Conservation (phyloP, 1,284 basidiomycete genomes). For the Omphalotus olearius region DNA sequence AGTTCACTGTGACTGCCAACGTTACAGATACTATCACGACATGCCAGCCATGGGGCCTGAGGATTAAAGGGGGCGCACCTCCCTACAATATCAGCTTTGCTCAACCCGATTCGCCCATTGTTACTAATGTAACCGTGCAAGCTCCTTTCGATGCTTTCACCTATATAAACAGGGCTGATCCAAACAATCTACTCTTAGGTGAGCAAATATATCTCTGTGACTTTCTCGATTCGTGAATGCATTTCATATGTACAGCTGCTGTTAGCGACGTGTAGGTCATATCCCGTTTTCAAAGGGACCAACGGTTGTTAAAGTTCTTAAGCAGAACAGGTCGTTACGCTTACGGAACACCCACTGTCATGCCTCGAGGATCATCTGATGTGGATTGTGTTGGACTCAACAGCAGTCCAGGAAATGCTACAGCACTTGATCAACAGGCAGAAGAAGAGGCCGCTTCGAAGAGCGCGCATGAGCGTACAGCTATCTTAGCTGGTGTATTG, state of each 20-base stretch:
- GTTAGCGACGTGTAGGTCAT: constrained; percentile 36
- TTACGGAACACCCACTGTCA: constrained; percentile 26
- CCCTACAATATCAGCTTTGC: constrained; percentile 45
- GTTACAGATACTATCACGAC: constrained; percentile 34
- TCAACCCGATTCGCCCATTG: constrained; percentile 31
- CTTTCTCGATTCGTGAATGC: neutral
- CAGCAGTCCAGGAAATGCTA: constrained; percentile 20
- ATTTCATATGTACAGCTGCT: constrained; percentile 25
- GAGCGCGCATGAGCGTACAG: constrained; percentile 14
- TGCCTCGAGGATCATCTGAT: constrained; percentile 21
- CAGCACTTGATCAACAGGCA: constrained; percentile 15
- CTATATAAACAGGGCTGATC: constrained; percentile 43
- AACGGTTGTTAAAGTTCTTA: neutral
- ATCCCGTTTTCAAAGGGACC: neutral
- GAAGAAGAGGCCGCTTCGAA: neutral
- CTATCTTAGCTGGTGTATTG: constrained; percentile 25
- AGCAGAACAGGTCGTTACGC: constrained; percentile 30
- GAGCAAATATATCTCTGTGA: constrained; percentile 17
- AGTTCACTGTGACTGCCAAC: constrained; percentile 39
- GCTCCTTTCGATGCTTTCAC: constrained; percentile 37
- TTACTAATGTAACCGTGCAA: constrained; percentile 42
- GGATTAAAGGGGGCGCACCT: constrained; percentile 38
- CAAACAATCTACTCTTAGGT: constrained; percentile 38
- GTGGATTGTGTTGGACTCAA: constrained; percentile 21
- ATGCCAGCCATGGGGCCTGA: constrained; percentile 44